A percentile compares a stretch with the other conserved stretches of the same genome.
phyloP scores from a whole-genome alignment of 768 basidiomycete species.

The Lactarius quietus region DNA sequence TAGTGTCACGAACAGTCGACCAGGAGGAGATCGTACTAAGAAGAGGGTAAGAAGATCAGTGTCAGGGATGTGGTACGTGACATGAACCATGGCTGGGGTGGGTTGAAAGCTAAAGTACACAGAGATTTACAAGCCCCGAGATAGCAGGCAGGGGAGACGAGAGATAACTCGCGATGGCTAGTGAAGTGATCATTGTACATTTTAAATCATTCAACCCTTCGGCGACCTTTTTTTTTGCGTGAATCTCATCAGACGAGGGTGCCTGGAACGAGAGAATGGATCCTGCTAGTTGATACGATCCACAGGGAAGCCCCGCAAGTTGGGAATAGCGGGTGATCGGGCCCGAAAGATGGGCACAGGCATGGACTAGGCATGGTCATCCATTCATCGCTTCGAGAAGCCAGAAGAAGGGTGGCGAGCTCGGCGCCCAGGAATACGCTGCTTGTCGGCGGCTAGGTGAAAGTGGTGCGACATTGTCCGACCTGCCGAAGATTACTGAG shows the following conservation, averaged over 20 bases:
- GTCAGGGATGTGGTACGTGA: slow-evolving; percentile 3
- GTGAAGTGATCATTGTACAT: neutral
- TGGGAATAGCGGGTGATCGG: slow-evolving; percentile 7
- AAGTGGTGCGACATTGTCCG: neutral
- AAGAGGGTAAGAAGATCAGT: neutral
- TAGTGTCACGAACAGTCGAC: neutral
- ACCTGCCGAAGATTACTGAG: neutral
- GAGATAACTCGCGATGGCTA: neutral
- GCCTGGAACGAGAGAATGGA: too few species aligned
- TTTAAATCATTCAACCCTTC: slow-evolving; percentile 1
- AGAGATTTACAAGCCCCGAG: slow-evolving; percentile 1
- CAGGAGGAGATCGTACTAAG: neutral
- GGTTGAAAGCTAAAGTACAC: neutral
- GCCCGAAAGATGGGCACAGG: neutral
- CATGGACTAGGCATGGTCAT: neutral
- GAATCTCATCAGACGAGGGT: too few species aligned
- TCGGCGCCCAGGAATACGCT: neutral
- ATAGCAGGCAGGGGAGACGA: neutral
- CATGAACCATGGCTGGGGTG: slow-evolving; percentile 5
- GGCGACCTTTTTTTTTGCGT: neutral
- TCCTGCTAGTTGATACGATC: neutral
- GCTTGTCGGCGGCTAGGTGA: neutral
- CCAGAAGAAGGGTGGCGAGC: neutral
- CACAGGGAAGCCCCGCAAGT: slow-evolving; percentile 4
- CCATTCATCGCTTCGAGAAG: slow-evolving; percentile 1